Conservation (phyloP, 352 stramenopile genomes). For the Phytophthora colocasiae region DNA sequence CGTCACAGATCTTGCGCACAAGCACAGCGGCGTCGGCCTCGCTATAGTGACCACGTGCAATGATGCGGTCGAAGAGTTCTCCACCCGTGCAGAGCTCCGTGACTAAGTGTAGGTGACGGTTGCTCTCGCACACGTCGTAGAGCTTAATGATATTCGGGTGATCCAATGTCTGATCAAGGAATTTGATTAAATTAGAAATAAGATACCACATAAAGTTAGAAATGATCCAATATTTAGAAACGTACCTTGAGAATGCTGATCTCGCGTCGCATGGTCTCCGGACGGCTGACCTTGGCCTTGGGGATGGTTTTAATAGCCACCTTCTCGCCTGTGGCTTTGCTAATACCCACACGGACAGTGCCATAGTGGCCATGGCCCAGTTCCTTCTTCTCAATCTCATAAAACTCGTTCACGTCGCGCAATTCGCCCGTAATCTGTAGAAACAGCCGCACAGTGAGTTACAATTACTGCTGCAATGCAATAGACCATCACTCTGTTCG, state of each 20-base stretch:
- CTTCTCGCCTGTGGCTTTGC: slow-evolving; percentile 93
- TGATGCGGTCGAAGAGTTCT: slow-evolving; percentile 96
- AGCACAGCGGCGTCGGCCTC: slow-evolving; percentile 95
- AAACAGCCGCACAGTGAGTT: background rate
- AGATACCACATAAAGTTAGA: background rate
- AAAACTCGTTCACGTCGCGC: slow-evolving; percentile 85
- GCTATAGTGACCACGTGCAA: slow-evolving; percentile 95
- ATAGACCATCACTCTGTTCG: slow-evolving; percentile 21
- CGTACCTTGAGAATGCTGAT: slow-evolving; percentile 87
- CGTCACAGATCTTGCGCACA: slow-evolving; percentile 97
- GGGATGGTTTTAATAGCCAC: slow-evolving; percentile 99
- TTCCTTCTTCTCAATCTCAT: slow-evolving; percentile 91
- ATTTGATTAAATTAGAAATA: background rate
- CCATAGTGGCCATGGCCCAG: slow-evolving; percentile 95
- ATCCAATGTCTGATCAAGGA: slow-evolving; percentile 60
- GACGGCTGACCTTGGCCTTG: slow-evolving; percentile 94
- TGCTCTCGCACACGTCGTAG: slow-evolving; percentile 97
- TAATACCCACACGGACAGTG: slow-evolving; percentile 95
- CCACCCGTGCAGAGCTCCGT: slow-evolving; percentile 98
- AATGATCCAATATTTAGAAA: background rate
- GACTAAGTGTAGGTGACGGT: slow-evolving; percentile 97
- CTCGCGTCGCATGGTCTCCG: slow-evolving; percentile 96
- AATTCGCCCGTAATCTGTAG: slow-evolving; percentile 83
- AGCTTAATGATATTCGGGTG: slow-evolving; percentile 99
- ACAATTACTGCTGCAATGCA: background rate